phyloP scores from a whole-genome alignment of 495 filamentous ascomycete species.

The Lophiotrema nucula region DNA sequence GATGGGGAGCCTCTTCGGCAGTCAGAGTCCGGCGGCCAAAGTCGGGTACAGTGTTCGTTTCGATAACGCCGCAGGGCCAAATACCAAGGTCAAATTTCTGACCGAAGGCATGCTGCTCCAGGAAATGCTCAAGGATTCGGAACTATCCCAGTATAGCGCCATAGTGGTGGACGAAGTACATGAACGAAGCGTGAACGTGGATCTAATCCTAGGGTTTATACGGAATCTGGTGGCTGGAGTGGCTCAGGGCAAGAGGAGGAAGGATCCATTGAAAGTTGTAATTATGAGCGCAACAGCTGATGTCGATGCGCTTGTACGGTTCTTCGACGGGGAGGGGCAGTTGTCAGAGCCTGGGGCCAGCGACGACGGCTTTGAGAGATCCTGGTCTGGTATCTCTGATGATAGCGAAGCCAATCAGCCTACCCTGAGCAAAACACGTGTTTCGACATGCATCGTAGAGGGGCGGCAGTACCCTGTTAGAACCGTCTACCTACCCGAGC shows the following conservation, averaged over 20 bases:
- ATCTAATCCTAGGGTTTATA: slow-evolving; percentile 84
- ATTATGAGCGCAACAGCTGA: slow-evolving; percentile 98
- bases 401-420: neutral
- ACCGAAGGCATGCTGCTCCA: slow-evolving; percentile 97
- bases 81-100: slow-evolving; percentile 82
- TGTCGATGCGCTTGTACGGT: slow-evolving; percentile 69
- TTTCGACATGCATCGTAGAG: slow-evolving; percentile 69
- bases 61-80: slow-evolving; percentile 74
- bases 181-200: slow-evolving; percentile 94
- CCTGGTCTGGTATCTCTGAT: neutral
- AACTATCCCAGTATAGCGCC: slow-evolving; percentile 78
- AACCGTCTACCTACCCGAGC: slow-evolving; percentile 69
- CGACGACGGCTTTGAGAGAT: neutral
- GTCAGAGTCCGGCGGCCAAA: slow-evolving; percentile 60
- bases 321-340: slow-evolving; percentile 56
- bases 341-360: neutral
- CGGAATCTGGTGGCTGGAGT: slow-evolving; percentile 64
- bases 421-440: neutral
- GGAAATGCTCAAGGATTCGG: slow-evolving; percentile 85
- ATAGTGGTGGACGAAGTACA: slow-evolving; percentile 96
- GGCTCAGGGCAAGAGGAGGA: slow-evolving; percentile 53
- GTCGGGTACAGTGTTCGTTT: slow-evolving; percentile 96
- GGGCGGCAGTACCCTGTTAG: slow-evolving; percentile 88
- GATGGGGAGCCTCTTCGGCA: slow-evolving; percentile 77
- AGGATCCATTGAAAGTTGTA: slow-evolving; percentile 71